Conservation (phyloP, 139 green algal genomes). For the Closterium sp. region DNA sequence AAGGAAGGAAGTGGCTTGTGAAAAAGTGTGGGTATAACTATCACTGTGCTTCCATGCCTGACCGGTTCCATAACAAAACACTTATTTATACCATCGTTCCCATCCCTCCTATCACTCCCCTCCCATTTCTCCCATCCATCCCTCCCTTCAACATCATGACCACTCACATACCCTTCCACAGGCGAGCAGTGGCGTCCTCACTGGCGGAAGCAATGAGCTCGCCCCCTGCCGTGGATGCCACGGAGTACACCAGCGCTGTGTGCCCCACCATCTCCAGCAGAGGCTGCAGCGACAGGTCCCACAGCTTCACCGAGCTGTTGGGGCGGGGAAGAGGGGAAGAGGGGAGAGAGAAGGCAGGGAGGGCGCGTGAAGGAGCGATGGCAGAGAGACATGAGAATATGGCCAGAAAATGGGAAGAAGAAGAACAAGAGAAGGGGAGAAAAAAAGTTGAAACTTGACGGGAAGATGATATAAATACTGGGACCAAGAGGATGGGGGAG, state of each 20-base stretch:
- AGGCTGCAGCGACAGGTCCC: slow-evolving; percentile 60
- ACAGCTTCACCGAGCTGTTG: slow-evolving; percentile 54
- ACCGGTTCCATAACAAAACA: no score
- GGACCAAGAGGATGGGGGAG: not conserved
- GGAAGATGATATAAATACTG: no score
- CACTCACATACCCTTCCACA: slow-evolving; percentile 56
- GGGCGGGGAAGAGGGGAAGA: not conserved
- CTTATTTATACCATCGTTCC: no score
- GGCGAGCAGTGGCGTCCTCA: slow-evolving; percentile 81
- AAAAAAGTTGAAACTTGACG: no score
- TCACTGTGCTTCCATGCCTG: not conserved
- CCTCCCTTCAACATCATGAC: not conserved
- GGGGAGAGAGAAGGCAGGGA: not conserved
- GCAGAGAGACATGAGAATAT: no score
- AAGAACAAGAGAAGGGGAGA: no score
- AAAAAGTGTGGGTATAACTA: no score
- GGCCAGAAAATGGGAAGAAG: no score
- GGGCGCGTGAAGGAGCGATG: no score
- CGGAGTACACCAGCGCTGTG: slow-evolving; percentile 81
- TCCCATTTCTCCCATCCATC: no score
- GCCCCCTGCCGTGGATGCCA: slow-evolving; percentile 33
- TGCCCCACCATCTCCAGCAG: slow-evolving; percentile 78
- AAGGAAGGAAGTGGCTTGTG: no score
- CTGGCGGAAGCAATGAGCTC: slow-evolving; percentile 68
- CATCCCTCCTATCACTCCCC: no score